Evolutionary conservation across 208 protist species (phyloP), one percentile per base, ranked within the genome.

Genomic region (Leptomonas seymouri): DNA sequence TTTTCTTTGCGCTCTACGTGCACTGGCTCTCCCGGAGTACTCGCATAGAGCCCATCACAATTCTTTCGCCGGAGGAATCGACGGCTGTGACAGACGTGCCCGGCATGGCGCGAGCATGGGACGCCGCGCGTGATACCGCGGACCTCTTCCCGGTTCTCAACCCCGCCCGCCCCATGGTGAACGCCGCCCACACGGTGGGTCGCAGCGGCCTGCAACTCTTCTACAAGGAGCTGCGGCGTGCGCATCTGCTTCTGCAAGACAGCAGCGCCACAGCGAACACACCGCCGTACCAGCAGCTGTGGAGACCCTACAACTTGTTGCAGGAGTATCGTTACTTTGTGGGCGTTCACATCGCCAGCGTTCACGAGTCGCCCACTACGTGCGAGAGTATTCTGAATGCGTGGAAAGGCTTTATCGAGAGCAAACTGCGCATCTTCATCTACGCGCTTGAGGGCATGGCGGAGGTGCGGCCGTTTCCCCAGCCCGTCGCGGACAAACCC

Each of bases 141-240:
- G 94, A 99, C 73, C 70, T 98, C 18, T 90, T 99, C 60, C 97
- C 98, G 14, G 87, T 99, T 45, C 88, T 99, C 28, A 99, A 98
- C 62, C 98, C 98, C 4, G 93, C 95, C 5, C 99, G 98, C 59
- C 98, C 98, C 25, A 93, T 82, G 34, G 97, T 99, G 71, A 99
- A 99, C 75, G 91, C 97, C 8, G 97, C 93, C 0, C 93, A 98
- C 74, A 98, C 67, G 36, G 82, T 97, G 16, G 89, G 89, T 21
- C 85, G 86, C 14, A 85, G 77, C 64, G 86, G 86, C 2, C 75
- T 94, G 42, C 58, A 80, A 41, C 72, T 80, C 23, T 89, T 97
- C 61, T 85, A 82, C 62, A 28, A 41, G 2, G 92, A 97, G 72
- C 42, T 94, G 16, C 67, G 75, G 27, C 86, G 84, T 6, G 89